A percentile compares a stretch with the other conserved stretches of the same genome.
Conservation (phyloP, 2,329 filamentous ascomycete species). For the Arthroderma sp. region DNA sequence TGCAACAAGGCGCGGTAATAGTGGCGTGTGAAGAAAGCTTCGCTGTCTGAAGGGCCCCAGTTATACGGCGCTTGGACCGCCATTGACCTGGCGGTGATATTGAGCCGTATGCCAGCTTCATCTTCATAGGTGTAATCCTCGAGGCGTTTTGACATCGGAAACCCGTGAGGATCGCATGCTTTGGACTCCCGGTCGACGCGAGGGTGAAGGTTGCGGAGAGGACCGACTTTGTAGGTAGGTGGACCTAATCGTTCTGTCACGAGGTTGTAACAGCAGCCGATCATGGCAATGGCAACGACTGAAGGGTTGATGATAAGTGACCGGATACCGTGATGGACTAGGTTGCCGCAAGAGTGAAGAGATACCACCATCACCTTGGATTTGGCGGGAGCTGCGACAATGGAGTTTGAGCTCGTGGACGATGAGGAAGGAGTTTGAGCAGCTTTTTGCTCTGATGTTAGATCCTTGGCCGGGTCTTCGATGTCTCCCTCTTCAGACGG, state of each 20-base stretch:
- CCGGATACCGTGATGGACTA: slow-evolving; percentile 86
- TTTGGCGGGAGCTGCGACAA: slow-evolving; percentile 9
- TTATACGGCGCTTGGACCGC: slow-evolving; percentile 89
- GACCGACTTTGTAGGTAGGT: slow-evolving; percentile 71
- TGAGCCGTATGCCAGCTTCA: slow-evolving; percentile 59
- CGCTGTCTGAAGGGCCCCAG: slow-evolving; percentile 71
- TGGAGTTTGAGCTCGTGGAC: neutral
- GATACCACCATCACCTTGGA: slow-evolving; percentile 71
- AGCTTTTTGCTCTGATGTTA: neutral
- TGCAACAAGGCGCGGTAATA: slow-evolving; percentile 87
- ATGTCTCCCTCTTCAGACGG: slow-evolving; percentile 10
- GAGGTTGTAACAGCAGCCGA: slow-evolving; percentile 97
- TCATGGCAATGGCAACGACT: slow-evolving; percentile 82
- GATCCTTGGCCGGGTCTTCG: neutral
- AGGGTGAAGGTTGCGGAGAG: slow-evolving; percentile 59
- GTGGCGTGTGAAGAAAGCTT: slow-evolving; percentile 80
- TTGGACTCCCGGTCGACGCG: slow-evolving; percentile 55
- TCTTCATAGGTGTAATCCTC: slow-evolving; percentile 41
- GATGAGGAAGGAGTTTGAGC: slow-evolving; percentile 18
- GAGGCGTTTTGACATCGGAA: slow-evolving; percentile 74
- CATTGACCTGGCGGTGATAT: slow-evolving; percentile 97
- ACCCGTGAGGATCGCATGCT: slow-evolving; percentile 76
- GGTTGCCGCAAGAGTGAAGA: slow-evolving; percentile 91
- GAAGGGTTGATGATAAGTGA: slow-evolving; percentile 72
- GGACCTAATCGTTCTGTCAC: slow-evolving; percentile 80